Evolutionary conservation across 352 stramenopile genomes (phyloP).

Genomic region (Phytophthora capsici): DNA sequence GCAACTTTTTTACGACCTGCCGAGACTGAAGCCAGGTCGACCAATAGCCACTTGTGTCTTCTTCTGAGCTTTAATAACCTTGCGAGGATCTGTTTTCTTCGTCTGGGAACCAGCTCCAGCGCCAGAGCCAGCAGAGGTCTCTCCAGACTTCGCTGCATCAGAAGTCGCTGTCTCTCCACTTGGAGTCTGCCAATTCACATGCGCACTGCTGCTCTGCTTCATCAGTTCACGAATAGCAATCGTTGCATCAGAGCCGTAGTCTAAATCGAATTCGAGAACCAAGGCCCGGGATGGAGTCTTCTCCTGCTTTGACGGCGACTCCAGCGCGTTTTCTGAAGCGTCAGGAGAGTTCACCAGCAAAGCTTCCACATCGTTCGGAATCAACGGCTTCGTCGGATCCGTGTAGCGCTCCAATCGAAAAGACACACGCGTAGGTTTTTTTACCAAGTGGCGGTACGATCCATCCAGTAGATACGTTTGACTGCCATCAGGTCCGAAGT

Average conservation of each 20-base stretch:
- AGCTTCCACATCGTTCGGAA: slow-evolving; percentile 90
- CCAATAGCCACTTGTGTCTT: slow-evolving; percentile 83
- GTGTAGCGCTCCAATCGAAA: slow-evolving; percentile 89
- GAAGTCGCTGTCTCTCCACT: slow-evolving; percentile 1
- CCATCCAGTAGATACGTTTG: slow-evolving; percentile 80
- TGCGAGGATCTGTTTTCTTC: slow-evolving; percentile 51
- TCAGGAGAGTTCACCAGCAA: slow-evolving; percentile 34
- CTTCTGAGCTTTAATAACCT: slow-evolving; percentile 65
- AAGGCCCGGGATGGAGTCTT: slow-evolving; percentile 42
- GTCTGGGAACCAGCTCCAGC: slow-evolving; percentile 13
- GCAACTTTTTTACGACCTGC: slow-evolving; percentile 52
- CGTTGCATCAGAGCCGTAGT: slow-evolving; percentile 88
- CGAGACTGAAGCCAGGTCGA: slow-evolving; percentile 80
- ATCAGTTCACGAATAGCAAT: slow-evolving; percentile 95
- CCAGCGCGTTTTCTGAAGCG: not conserved
- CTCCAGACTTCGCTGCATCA: slow-evolving; percentile 8
- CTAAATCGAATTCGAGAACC: slow-evolving; percentile 67
- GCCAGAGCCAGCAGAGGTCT: slow-evolving; percentile 2
- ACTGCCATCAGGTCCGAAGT: slow-evolving; percentile 48
- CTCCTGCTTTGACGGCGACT: slow-evolving; percentile 10
- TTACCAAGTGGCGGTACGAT: slow-evolving; percentile 93
- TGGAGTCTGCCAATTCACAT: slow-evolving; percentile 66
- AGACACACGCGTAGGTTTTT: slow-evolving; percentile 81
- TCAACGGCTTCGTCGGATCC: slow-evolving; percentile 88
- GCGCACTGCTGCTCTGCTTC: slow-evolving; percentile 89